phyloP scores from a whole-genome alignment of 148 eudicot genomes.

The Arctostaphylos glauca region DNA sequence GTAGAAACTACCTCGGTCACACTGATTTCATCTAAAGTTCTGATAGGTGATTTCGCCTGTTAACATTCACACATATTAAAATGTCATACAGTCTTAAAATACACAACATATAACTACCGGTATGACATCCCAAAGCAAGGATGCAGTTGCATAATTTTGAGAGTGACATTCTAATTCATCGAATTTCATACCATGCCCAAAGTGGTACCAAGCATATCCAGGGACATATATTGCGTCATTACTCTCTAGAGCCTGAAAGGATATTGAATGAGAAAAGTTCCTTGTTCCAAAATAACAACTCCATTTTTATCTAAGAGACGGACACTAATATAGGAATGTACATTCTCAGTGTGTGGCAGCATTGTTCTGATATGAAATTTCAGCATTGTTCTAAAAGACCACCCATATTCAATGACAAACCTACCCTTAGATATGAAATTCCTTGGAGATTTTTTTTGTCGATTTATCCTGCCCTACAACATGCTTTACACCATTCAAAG shows the following conservation, averaged over 20 bases:
- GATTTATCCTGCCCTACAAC: background rate
- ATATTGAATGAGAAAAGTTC: background rate
- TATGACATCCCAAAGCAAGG: background rate
- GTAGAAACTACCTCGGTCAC: constrained; percentile 63
- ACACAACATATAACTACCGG: background rate
- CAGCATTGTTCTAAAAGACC: background rate
- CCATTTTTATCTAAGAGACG: background rate
- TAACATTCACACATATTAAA: constrained; percentile 10
- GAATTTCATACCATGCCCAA: background rate
- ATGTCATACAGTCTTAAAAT: background rate
- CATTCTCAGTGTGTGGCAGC: background rate
- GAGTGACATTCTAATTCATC: background rate
- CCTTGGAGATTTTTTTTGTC: background rate
- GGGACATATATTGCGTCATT: background rate
- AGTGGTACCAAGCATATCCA: background rate
- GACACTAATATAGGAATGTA: background rate
- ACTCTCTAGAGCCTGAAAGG: background rate
- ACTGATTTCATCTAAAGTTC: constrained; percentile 71
- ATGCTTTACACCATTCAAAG: background rate
- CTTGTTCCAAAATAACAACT: background rate
- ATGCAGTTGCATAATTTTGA: background rate
- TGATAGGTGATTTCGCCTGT: constrained; percentile 91
- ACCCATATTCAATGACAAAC: background rate
- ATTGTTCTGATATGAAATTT: background rate
- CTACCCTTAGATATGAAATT: background rate